A percentile compares a stretch with the other conserved stretches of the same genome.
These are phyloP conservation scores for Russula lepida DNA, from an alignment of 768 basidiomycete genomes.

Conservation along the genomic window DNA sequence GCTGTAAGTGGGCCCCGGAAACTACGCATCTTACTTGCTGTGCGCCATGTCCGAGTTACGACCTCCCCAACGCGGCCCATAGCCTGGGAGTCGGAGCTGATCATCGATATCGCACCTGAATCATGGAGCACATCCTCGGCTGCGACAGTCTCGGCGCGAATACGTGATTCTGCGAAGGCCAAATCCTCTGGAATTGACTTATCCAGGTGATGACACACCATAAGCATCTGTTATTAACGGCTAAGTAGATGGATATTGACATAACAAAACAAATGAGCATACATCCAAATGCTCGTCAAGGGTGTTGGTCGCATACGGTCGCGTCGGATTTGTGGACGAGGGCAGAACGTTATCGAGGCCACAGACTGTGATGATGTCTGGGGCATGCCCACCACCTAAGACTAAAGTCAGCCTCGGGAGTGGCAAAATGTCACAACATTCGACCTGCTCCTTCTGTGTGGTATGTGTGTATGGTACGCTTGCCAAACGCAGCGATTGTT, in stretches of 20 bases:
- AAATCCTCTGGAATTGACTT: constrained; percentile 87
- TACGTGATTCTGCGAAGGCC: constrained; percentile 93
- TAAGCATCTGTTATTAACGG: constrained; percentile 68
- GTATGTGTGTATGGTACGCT: constrained; percentile 92
- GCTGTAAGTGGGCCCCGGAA: constrained; percentile 61
- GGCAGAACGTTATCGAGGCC: constrained; percentile 85
- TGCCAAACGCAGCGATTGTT: constrained; percentile 84
- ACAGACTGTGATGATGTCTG: constrained; percentile 97
- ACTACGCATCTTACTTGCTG: constrained; percentile 89
- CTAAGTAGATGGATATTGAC: constrained; percentile 1
- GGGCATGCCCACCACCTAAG: constrained; percentile 87
- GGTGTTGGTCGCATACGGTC: constrained; percentile 86
- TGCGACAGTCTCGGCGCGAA: constrained; percentile 92
- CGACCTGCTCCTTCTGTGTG: constrained; percentile 91
- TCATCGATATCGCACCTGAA: constrained; percentile 91
- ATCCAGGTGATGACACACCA: constrained; percentile 99
- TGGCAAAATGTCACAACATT: neutral
- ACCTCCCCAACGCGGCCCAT: constrained; percentile 99
- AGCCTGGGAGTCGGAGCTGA: constrained; percentile 92
- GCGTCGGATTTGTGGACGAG: constrained; percentile 93
- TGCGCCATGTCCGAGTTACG: constrained; percentile 86
- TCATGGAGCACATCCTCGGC: constrained; percentile 96
- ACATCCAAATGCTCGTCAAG: constrained; percentile 97
- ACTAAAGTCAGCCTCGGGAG: neutral
- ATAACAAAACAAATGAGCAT: constrained; percentile 24